Conservation (phyloP, 2,329 filamentous ascomycete species). For the Tolypocladium endophyticum region DNA sequence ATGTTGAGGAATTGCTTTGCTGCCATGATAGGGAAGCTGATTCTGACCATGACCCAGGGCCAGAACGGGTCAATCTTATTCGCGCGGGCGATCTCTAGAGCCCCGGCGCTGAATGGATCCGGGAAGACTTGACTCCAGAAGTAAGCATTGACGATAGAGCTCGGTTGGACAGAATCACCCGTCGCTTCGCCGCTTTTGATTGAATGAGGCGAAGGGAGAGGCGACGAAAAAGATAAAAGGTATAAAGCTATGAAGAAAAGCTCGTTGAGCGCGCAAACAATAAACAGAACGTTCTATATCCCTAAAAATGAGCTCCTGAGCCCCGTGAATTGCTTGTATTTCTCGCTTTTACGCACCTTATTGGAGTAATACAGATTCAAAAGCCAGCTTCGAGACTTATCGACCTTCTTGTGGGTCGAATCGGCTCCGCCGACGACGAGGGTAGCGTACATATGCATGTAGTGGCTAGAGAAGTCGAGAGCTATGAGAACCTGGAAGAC, state of each 20-base stretch:
- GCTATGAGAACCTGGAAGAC: conserved; percentile 90
- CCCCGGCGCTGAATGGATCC: conserved; percentile 83
- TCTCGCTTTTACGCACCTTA: conserved; percentile 51
- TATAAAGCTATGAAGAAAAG: conserved; percentile 97
- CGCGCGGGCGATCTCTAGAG: conserved; percentile 81
- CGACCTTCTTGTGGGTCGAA: conserved; percentile 86
- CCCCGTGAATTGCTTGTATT: background rate
- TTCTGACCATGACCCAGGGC: conserved; percentile 61
- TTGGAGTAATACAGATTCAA: conserved; percentile 96
- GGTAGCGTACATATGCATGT: conserved; percentile 98
- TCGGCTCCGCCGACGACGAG: conserved; percentile 74
- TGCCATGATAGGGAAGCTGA: conserved; percentile 80
- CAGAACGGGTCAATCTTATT: conserved; percentile 77
- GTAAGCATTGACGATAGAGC: conserved; percentile 60
- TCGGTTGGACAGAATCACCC: conserved; percentile 45
- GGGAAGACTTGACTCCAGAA: conserved; percentile 67
- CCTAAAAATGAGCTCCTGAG: background rate
- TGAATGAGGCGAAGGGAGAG: conserved; percentile 75
- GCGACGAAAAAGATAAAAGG: conserved; percentile 92
- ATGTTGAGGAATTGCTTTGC: conserved; percentile 92
- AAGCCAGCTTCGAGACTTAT: conserved; percentile 77
- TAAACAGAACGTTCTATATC: conserved; percentile 72
- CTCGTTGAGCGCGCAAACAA: conserved; percentile 85
- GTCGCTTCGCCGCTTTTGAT: conserved; percentile 50
- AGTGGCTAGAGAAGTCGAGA: conserved; percentile 89